Base-by-base conservation (phyloP, 345 rosid species). In the Pistacia integerrima region DNA sequence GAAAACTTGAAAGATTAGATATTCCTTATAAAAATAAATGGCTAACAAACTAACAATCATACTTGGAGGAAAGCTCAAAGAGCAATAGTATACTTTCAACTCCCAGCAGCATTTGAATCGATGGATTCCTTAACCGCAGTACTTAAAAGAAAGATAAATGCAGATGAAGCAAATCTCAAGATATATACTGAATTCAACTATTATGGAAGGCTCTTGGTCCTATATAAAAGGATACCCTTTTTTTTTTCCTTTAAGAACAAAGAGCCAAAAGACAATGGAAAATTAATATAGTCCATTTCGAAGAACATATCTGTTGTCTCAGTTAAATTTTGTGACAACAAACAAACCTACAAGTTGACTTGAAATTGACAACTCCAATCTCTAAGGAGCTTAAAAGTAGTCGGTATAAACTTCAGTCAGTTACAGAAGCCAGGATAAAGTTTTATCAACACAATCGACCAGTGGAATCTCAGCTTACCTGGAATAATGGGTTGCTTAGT, bases 401-500 rank as follows among this genome's bases (percentile, higher is more conserved):
- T 48, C 48, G 46, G 36, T 1, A 0, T 4, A 16, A 1, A 49
- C 18, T 77, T 58, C 56, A 33, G 56, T 59, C 49, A 33, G 71
- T 12, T 54, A 64, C 14, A 13, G 64, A 20, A 64, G 49, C 54
- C 46, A 17, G 8, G n/a, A 66, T 44, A 5, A 41, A 10, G 52
- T 6, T 44, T 56, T 38, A 13, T 52, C 65, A 73, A 56, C 5
- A 48, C 1, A 25, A 25, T 25, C 16, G 14, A 61, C 35, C 54
- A 49, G 65, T 59, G 61, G 25, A 72, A 65, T 65, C 67, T 12
- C 33, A 51, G 2, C 71, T 74, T 80, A 86, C 91, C 85, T 82
- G 90, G 81, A 94, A 93, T 75, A 80, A 72, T 14, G 84, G 90
- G 77, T 94, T 93, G 25, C 84, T 62, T 9, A 91, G 48, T 51